Evolutionary conservation across 2,329 filamentous ascomycete species (phyloP), one percentile per base, ranked within the genome.

Genomic region (Aspergillus glaucus): DNA sequence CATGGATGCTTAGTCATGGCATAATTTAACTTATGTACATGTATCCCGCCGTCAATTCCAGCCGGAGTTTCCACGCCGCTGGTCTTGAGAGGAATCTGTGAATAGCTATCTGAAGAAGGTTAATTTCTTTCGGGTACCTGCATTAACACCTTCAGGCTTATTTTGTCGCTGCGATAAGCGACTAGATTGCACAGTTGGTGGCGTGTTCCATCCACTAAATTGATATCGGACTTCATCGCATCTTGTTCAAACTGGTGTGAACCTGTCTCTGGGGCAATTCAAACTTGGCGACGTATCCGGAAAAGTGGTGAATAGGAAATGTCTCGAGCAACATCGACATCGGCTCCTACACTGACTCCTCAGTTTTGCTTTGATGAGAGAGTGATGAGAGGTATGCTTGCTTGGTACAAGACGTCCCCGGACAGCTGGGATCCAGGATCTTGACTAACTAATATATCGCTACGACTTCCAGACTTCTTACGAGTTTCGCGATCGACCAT

Each of bases 401-500:
- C 26, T 22, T 40, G 15, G 44, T 21, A 30, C 21, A 19, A 22
- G 30, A 22, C 26, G 8, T 26, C 28, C 15, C 26, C 24, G 21
- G 17, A 21, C 44, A 34, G 34, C 15, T 30, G 6, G 14, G 10
- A 19, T 10, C 39, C 43, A 14, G 10, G 5, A 19, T 12, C 26
- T 44, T 12, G 22, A 28, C 12, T 24, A 21, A 28, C 6, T 6
- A 12, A 22, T 32, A 37, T 19, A 44, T 24, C 22, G 37, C 42
- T 39, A 26, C 43, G 41, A 48, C 44, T 41, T 50, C 54, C 62
- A 95, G 93, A 95, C 67, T 98, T 98, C 67, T 79, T 98, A 19
- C 87, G 90, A 36, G 70, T 93, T 56, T 96, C 92, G 8, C 84
- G 93, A 55, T 78, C 82, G 46, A 82, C 87, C 43, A 85, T 96